phyloP scores from a whole-genome alignment of 2,329 filamentous ascomycete genomes.

The Paecilomyces niveus region DNA sequence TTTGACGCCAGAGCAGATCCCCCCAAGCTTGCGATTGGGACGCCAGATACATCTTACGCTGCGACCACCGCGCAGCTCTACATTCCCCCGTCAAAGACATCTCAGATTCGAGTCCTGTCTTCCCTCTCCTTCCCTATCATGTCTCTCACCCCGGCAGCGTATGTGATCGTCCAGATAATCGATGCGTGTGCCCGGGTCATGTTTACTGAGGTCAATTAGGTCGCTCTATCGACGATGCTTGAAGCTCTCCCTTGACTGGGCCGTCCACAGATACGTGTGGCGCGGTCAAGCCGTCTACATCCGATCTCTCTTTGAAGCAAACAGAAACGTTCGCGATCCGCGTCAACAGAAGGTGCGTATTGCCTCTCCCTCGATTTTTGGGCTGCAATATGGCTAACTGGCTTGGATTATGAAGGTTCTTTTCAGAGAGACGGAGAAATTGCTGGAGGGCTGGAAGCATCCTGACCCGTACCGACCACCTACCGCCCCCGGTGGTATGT shows the following conservation, averaged over 20 bases:
- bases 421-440: conserved; percentile 77
- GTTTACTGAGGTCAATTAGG: conserved; percentile 31
- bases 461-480: conserved; percentile 87
- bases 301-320: conserved; percentile 88
- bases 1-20: not conserved
- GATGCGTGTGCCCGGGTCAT: not conserved
- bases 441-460: conserved; percentile 93
- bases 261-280: conserved; percentile 87
- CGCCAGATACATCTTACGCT: not conserved
- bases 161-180: conserved; percentile 12
- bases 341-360: conserved; percentile 69
- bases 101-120: conserved; percentile 10
- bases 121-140: conserved; percentile 17
- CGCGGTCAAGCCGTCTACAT: conserved; percentile 95
- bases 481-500: conserved; percentile 83
- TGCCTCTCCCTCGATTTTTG: not conserved
- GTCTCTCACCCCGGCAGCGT: conserved; percentile 32
- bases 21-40: not conserved
- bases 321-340: conserved; percentile 75
- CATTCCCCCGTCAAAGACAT: not conserved
- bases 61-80: not conserved
- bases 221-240: conserved; percentile 83
- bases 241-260: conserved; percentile 92
- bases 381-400: not conserved
- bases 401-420: conserved; percentile 54